Evolutionary conservation across 768 basidiomycete species (phyloP).

Genomic region (Ramaria sp.): DNA sequence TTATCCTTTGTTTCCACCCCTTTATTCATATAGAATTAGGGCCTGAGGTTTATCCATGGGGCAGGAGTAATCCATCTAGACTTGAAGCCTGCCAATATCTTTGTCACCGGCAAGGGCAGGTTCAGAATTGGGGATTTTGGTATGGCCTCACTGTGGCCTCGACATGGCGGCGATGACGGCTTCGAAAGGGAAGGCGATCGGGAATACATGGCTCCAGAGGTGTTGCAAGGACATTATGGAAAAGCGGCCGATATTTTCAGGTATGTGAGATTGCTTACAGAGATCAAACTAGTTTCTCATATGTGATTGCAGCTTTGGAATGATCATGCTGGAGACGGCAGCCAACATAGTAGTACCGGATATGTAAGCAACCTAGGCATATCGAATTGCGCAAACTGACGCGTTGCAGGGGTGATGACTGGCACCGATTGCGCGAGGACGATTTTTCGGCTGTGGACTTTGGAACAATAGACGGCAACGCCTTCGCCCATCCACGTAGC

Average conservation of each 20-base stretch:
- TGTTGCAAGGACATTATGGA: constrained; percentile 83
- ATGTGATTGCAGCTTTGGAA: constrained; percentile 60
- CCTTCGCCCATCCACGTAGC: constrained; percentile 38
- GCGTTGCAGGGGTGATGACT: constrained; percentile 67
- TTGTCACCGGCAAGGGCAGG: constrained; percentile 75
- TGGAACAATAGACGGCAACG: neutral
- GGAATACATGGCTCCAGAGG: constrained; percentile 93
- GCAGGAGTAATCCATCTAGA: constrained; percentile 90
- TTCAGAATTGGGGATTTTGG: constrained; percentile 99
- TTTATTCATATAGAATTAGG: constrained; percentile 31
- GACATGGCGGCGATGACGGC: constrained; percentile 31
- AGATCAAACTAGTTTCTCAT: neutral
- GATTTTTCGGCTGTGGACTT: constrained; percentile 80
- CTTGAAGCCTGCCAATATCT: constrained; percentile 94
- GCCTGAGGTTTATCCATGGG: constrained; percentile 82
- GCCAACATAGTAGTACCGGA: constrained; percentile 96
- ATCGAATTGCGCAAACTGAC: neutral
- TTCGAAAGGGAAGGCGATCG: constrained; percentile 98
- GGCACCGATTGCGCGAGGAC: constrained; percentile 87
- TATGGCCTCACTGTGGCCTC: constrained; percentile 91
- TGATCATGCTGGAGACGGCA: constrained; percentile 91
- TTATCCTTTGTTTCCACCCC: neutral
- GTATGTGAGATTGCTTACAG: constrained; percentile 34
- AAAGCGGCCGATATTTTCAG: constrained; percentile 96
- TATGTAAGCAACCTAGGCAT: constrained; percentile 50